phyloP scores from a whole-genome alignment of 2,329 filamentous ascomycete species.

The Verticillium dahliae region DNA sequence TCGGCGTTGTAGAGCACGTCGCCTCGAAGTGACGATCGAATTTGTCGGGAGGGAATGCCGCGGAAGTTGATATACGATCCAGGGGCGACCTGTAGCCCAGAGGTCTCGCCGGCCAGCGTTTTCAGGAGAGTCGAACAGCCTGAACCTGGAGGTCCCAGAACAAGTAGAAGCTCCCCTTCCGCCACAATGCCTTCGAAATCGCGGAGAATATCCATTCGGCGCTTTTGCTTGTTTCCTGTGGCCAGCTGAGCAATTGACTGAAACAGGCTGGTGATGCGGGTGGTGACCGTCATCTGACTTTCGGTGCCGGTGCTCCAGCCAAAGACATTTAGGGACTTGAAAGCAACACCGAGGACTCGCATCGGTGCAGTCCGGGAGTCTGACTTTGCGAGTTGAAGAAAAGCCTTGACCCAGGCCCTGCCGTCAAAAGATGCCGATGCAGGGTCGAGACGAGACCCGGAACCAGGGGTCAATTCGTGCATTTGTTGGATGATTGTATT shows the following conservation, averaged over 20 bases:
- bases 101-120: slow-evolving; percentile 24
- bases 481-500: not conserved
- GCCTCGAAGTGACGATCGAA: not conserved
- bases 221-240: not conserved
- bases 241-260: slow-evolving; percentile 9
- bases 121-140: slow-evolving; percentile 65
- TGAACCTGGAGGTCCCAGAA: slow-evolving; percentile 46
- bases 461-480: slow-evolving; percentile 4
- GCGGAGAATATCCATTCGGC: slow-evolving; percentile 17
- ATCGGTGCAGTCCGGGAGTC: slow-evolving; percentile 13
- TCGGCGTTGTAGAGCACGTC: not conserved
- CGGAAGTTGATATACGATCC: slow-evolving; percentile 16
- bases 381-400: slow-evolving; percentile 15
- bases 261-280: slow-evolving; percentile 24
- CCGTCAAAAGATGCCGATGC: slow-evolving; percentile 16
- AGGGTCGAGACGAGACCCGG: slow-evolving; percentile 15
- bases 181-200: slow-evolving; percentile 21
- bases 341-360: slow-evolving; percentile 17
- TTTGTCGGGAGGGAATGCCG: not conserved
- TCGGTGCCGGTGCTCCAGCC: slow-evolving; percentile 16
- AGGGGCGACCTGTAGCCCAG: slow-evolving; percentile 15
- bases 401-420: slow-evolving; percentile 17
- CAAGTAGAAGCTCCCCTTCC: slow-evolving; percentile 49
- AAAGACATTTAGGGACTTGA: slow-evolving; percentile 15
- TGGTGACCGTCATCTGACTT: slow-evolving; percentile 12